A percentile compares a stretch with the other conserved stretches of the same genome.
Conservation (phyloP, 1,284 basidiomycete species). For the Tylopilus sp. region DNA sequence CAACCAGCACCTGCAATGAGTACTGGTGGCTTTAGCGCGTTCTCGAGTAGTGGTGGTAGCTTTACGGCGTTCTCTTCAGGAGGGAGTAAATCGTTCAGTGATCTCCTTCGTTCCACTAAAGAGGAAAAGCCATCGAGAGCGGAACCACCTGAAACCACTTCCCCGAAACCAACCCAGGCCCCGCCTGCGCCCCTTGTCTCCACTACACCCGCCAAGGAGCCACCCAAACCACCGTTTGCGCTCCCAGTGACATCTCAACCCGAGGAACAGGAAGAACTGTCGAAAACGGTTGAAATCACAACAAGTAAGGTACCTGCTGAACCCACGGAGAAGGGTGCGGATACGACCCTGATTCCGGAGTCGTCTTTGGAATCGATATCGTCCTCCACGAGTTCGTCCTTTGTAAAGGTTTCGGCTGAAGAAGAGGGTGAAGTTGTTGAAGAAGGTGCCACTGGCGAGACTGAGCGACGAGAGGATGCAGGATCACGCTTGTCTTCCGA, state of each 20-base stretch:
- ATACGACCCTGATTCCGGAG: slow-evolving; percentile 9
- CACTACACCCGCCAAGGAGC: slow-evolving; percentile 19
- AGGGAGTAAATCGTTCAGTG: slow-evolving; percentile 39
- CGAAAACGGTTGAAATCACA: slow-evolving; percentile 2
- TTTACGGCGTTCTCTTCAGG: slow-evolving; percentile 32
- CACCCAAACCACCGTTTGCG: not conserved
- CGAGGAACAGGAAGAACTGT: slow-evolving; percentile 1
- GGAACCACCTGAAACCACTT: slow-evolving; percentile 11
- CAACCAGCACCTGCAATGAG: slow-evolving; percentile 3
- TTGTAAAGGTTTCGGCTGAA: slow-evolving; percentile 31
- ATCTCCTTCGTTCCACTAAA: slow-evolving; percentile 35
- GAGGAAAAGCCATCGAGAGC: slow-evolving; percentile 6
- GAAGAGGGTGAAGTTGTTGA: slow-evolving; percentile 27
- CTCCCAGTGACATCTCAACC: not conserved
- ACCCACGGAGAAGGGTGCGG: slow-evolving; percentile 12
- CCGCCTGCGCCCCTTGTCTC: slow-evolving; percentile 4
- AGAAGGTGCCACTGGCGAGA: slow-evolving; percentile 16
- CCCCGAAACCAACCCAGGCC: slow-evolving; percentile 8
- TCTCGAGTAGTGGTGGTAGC: slow-evolving; percentile 22
- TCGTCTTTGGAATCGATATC: slow-evolving; percentile 27
- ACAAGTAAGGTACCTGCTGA: not conserved
- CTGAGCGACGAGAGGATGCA: slow-evolving; percentile 12
- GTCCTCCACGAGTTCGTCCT: slow-evolving; percentile 32
- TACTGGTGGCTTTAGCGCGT: slow-evolving; percentile 20
- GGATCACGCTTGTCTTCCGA: slow-evolving; percentile 22